phyloP scores from a whole-genome alignment of 495 filamentous ascomycete genomes.

The Penicillium nucicola region DNA sequence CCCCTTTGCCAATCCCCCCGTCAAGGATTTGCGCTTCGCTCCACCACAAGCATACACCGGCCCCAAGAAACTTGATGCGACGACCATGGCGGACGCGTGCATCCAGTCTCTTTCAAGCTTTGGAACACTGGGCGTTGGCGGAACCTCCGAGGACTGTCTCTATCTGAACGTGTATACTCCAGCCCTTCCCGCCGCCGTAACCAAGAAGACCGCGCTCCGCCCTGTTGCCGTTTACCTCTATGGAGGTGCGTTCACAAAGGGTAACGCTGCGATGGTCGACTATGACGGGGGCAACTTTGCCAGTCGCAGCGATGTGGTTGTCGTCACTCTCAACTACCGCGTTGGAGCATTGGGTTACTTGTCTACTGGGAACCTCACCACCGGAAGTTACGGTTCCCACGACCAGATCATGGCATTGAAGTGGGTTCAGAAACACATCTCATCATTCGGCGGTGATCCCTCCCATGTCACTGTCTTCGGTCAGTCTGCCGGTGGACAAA shows the following conservation, averaged over 20 bases:
- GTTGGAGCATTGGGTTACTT: constrained; percentile 42
- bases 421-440: constrained; percentile 53
- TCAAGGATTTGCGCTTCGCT: constrained; percentile 34
- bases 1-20: constrained; percentile 45
- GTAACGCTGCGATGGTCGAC: constrained; percentile 32
- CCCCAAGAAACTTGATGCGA: constrained; percentile 39
- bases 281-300: constrained; percentile 45
- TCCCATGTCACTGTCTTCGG: constrained; percentile 48
- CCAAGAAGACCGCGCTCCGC: constrained; percentile 17
- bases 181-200: constrained; percentile 9
- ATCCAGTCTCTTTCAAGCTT: constrained; percentile 28
- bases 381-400: constrained; percentile 35
- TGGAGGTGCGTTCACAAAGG: constrained; percentile 44
- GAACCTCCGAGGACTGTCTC: constrained; percentile 43
- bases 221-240: constrained; percentile 45
- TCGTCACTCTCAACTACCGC: constrained; percentile 49
- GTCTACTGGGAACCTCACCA: constrained; percentile 25
- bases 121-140: constrained; percentile 13
- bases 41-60: constrained; percentile 43
- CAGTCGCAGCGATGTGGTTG: constrained; percentile 44
- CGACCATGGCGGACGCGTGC: constrained; percentile 39
- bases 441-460: constrained; percentile 49
- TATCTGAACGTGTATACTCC: constrained; percentile 38
- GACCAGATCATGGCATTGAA: constrained; percentile 42
- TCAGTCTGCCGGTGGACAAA: constrained; percentile 54